Percentiles rank a stretch among this genome's conserved stretches.
Conservation (phyloP, 257 asterid genomes). For the Datura wrightii region DNA sequence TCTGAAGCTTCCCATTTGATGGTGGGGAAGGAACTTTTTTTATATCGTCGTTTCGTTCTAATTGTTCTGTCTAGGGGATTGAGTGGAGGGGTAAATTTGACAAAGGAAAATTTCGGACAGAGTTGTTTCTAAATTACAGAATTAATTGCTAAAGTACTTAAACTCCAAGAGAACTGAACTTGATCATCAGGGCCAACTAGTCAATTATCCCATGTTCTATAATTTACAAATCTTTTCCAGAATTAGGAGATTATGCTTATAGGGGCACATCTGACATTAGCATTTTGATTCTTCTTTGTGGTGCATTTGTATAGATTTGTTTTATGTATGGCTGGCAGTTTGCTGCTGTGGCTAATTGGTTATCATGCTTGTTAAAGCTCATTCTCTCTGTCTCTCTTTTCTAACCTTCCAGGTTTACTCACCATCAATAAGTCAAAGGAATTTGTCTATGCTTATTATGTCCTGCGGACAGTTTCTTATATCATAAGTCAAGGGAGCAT, state of each 20-base stretch:
- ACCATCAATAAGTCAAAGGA: conserved; percentile 74
- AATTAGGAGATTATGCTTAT: neutral
- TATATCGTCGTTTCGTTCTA: neutral
- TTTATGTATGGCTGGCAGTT: neutral
- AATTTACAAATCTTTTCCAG: neutral
- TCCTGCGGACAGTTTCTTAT: conserved; percentile 67
- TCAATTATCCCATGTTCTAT: neutral
- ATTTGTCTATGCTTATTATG: conserved; percentile 80
- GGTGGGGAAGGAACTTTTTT: neutral
- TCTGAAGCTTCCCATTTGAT: conserved; percentile 8
- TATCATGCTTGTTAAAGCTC: neutral
- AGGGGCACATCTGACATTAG: neutral
- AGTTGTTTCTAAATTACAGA: neutral
- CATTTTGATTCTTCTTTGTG: neutral
- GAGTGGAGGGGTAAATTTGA: neutral
- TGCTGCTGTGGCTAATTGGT: neutral
- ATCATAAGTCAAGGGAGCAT: conserved; percentile 95
- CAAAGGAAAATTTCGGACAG: neutral
- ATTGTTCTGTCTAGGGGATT: neutral
- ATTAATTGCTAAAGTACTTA: neutral
- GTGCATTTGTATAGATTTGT: neutral
- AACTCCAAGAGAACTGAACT: neutral
- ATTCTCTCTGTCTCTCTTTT: neutral
- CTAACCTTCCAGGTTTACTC: conserved; percentile 70
- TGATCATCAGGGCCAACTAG: neutral